A percentile compares a stretch with the other conserved stretches of the same genome.
Conservation (phyloP, 1,139 yeast species). For the Yamadazyma blattariae region DNA sequence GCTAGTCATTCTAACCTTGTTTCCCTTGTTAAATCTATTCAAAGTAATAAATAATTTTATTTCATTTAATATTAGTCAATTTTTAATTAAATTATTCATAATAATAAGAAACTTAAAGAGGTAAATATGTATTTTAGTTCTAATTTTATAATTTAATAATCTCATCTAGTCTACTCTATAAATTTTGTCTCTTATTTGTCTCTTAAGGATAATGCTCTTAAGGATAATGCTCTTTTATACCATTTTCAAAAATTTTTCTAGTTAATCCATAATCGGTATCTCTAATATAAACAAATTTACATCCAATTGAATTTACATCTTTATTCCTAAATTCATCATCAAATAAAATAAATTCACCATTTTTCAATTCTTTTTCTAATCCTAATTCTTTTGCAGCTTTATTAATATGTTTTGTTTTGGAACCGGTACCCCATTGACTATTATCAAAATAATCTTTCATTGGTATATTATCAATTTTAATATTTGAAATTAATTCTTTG, state of each 20-base stretch:
- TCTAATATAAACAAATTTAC: slow-evolving; percentile 53
- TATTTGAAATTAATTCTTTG: slow-evolving; percentile 45
- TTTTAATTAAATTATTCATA: slow-evolving; percentile 83
- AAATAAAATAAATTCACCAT: slow-evolving; percentile 55
- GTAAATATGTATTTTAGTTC: too few relatives aligned
- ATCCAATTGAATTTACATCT: slow-evolving; percentile 63
- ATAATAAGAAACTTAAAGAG: slow-evolving; percentile 36
- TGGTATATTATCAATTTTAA: slow-evolving; percentile 48
- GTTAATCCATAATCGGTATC: slow-evolving; percentile 50
- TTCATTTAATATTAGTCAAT: slow-evolving; percentile 27
- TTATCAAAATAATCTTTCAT: slow-evolving; percentile 48
- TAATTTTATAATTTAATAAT: too few relatives aligned
- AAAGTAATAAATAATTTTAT: slow-evolving; percentile 23
- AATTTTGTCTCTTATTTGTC: too few relatives aligned
- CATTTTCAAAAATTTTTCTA: slow-evolving; percentile 42
- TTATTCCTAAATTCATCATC: slow-evolving; percentile 69
- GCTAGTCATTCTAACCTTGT: slow-evolving; percentile 48
- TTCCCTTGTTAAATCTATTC: slow-evolving; percentile 45
- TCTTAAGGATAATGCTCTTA: too few relatives aligned
- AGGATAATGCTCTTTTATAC: slow-evolving; percentile 22
- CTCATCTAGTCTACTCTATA: too few relatives aligned
- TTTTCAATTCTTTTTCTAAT: slow-evolving; percentile 37
- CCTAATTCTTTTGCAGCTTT: slow-evolving; percentile 42
- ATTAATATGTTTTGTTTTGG: slow-evolving; percentile 59
- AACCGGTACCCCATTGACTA: slow-evolving; percentile 65